Conservation (phyloP, 1,284 basidiomycete species). For the Boletus smithii region DNA sequence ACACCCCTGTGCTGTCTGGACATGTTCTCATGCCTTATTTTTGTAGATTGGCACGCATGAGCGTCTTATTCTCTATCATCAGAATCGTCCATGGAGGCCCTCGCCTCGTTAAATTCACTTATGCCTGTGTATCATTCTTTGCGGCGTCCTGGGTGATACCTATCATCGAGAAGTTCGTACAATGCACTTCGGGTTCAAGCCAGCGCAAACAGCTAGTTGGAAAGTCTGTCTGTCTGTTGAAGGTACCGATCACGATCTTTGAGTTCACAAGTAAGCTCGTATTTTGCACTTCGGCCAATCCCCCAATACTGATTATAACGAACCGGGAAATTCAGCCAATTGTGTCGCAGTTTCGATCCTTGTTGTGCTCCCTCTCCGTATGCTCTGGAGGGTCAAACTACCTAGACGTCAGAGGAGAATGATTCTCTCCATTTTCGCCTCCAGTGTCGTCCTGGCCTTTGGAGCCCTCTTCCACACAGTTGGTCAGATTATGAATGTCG, state of each 20-base stretch:
- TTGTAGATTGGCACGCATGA: conserved; percentile 17
- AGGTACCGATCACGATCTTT: conserved; percentile 1
- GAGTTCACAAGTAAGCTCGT: conserved; percentile 12
- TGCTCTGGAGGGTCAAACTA: conserved; percentile 26
- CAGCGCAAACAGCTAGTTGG: conserved; percentile 12
- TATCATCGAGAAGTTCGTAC: conserved; percentile 7
- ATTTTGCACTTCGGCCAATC: background rate
- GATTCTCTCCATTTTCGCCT: conserved; percentile 27
- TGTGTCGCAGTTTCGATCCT: conserved; percentile 19
- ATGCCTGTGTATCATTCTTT: conserved; percentile 10
- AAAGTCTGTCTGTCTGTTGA: conserved; percentile 1
- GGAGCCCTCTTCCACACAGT: conserved; percentile 19
- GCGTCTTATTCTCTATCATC: conserved; percentile 22
- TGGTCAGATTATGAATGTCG: conserved; percentile 19
- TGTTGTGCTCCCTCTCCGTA: conserved; percentile 18
- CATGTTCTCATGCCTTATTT: background rate
- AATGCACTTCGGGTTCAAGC: conserved; percentile 12
- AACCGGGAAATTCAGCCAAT: conserved; percentile 12
- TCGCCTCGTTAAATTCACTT: conserved; percentile 15
- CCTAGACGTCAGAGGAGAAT: conserved; percentile 23
- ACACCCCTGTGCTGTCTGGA: background rate
- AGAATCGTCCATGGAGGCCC: conserved; percentile 9
- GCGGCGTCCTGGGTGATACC: conserved; percentile 13
- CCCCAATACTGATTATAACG: background rate
- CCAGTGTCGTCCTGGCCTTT: conserved; percentile 19